These are phyloP conservation scores for Chaetomium globosum DNA, from an alignment of 2,329 filamentous ascomycete genomes.

Conservation along the genomic window DNA sequence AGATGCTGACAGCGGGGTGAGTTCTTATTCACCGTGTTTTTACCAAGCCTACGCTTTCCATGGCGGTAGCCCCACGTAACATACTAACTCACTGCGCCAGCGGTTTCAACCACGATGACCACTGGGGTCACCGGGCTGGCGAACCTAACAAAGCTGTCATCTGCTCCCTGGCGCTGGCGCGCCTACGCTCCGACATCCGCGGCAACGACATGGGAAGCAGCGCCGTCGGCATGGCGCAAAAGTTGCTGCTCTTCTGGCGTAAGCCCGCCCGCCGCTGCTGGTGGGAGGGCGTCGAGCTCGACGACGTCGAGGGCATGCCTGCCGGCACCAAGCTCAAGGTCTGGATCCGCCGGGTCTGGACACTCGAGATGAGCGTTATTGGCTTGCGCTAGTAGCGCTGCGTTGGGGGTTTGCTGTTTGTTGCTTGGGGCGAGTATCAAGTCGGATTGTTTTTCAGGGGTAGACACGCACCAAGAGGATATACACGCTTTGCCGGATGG, in stretches of 20 bases:
- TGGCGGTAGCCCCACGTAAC: background rate
- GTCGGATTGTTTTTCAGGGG: background rate
- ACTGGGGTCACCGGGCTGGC: constrained; percentile 94
- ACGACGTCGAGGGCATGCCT: constrained; percentile 81
- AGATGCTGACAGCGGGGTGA: constrained; percentile 98
- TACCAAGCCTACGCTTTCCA: background rate
- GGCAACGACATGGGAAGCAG: constrained; percentile 74
- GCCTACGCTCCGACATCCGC: constrained; percentile 88
- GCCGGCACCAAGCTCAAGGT: constrained; percentile 73
- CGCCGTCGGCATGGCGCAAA: constrained; percentile 96
- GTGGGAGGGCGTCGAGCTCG: constrained; percentile 97
- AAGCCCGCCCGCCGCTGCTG: constrained; percentile 95
- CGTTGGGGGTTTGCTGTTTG: constrained; percentile 1
- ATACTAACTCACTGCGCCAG: constrained; percentile 50
- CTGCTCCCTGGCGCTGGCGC: constrained; percentile 90
- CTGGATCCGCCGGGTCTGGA: constrained; percentile 98
- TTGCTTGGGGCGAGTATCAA: background rate
- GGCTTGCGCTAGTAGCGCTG: constrained; percentile 63
- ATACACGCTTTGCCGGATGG: constrained; percentile 13
- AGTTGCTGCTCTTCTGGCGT: constrained; percentile 94
- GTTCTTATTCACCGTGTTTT: constrained; percentile 41
- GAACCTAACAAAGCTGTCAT: constrained; percentile 99
- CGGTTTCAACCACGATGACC: constrained; percentile 93
- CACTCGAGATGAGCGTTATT: constrained; percentile 95
- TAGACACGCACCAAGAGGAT: background rate